These are phyloP conservation scores for Heritiera fomes DNA, from an alignment of 345 rosid genomes.

Conservation along the genomic window DNA sequence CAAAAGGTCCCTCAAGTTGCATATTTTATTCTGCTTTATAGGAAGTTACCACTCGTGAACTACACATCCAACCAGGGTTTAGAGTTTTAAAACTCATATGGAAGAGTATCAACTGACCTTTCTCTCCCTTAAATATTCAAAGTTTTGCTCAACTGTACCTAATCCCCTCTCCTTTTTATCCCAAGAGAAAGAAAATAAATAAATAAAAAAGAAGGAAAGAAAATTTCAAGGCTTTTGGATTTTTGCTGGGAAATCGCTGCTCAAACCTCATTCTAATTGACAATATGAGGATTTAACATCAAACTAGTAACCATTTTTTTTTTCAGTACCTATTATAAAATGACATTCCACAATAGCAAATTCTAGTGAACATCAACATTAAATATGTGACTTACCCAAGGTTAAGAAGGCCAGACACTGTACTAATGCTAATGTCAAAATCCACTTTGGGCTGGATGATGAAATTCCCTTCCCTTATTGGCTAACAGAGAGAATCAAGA, in stretches of 20 bases:
- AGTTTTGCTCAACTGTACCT: background rate
- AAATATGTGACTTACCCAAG: conserved; percentile 74
- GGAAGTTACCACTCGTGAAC: background rate
- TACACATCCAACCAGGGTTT: background rate
- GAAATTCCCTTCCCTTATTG: conserved; percentile 98
- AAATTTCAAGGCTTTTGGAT: background rate
- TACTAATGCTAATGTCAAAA: conserved; percentile 94
- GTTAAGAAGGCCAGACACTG: conserved; percentile 96
- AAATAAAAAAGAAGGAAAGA: no score
- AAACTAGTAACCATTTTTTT: background rate
- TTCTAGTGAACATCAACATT: background rate
- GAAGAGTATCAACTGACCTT: background rate
- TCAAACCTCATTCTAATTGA: conserved; percentile 1
- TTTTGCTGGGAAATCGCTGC: background rate
- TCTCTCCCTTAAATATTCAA: background rate
- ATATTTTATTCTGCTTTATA: background rate
- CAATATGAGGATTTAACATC: background rate
- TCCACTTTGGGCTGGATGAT: conserved; percentile 99
- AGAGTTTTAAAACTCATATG: background rate
- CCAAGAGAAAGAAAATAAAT: background rate
- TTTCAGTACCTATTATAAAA: background rate
- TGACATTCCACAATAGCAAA: background rate
- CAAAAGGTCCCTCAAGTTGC: background rate
- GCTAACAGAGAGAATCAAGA: conserved; percentile 48
- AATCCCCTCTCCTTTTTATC: background rate